Evolutionary conservation across 306 rosid genomes (phyloP), one percentile per base, ranked within the genome.

Genomic region (Rosa chinensis): DNA sequence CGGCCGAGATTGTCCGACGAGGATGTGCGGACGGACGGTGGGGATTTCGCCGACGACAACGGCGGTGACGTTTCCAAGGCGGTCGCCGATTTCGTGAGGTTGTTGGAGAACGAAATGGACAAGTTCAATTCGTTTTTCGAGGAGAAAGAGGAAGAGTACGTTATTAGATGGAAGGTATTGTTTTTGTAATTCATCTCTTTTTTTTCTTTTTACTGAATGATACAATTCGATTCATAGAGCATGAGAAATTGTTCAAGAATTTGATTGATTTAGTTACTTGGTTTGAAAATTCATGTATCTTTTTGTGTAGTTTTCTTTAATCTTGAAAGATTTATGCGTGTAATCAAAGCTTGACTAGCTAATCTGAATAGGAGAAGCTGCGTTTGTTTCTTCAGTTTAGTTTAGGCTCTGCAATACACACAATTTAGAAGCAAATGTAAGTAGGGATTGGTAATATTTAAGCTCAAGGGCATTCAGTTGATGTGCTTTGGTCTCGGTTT

Each of bases 81-180:
- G 87, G 89, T 87, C 53, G 69, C 74, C 55, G 93, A 84, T 25
- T 94, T 94, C 79, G 84, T 89, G 18, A 79, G 55, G 73, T 81
- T 89, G 50, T 80, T 94, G 86, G 89, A 89, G 84, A 81, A 75
- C 6, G 94, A 94, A 81, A 86, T 92, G 44, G 92, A 92, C 0
- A 94, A 94, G 82, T 92, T 92, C 13, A 94, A 94, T 62, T 73
- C 49, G 1, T 94, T 94, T 45, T 88, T 92, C 61, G 87, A 78
- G 58, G 89, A 85, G 63, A 89, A 86, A 78, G 97, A 94, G 82
- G 97, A 92, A 78, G 91, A 81, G 28, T 91, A 89, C 75, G 84
- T 91, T 37, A 92, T 89, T 80, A 84, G 70, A 75, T 87, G 88
- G 94, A 92, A 84, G 93, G 97, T 91, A 39, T 32, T 32, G 37